Percentiles rank a stretch among this genome's conserved stretches.
phyloP scores from a whole-genome alignment of 2,329 filamentous ascomycete genomes.

The Neurospora crassa region DNA sequence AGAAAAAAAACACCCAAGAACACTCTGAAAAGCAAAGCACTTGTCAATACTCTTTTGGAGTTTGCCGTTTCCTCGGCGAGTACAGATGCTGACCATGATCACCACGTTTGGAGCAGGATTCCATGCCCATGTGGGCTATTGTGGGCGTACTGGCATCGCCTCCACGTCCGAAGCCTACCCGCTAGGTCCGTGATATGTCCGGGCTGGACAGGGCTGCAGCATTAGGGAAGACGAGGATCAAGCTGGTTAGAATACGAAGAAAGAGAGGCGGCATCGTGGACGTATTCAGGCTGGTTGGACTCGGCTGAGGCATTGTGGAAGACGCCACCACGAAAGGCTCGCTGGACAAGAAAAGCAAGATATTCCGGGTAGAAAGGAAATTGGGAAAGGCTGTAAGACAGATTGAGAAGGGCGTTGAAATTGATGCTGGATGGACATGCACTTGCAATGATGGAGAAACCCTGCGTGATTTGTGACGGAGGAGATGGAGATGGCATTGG shows the following conservation, averaged over 20 bases:
- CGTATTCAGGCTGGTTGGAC: not conserved
- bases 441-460: too few relatives aligned
- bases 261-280: too few relatives aligned
- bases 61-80: not conserved
- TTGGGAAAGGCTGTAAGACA: not conserved
- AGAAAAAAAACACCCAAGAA: not conserved
- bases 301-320: not conserved
- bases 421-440: not conserved
- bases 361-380: not conserved
- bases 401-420: not conserved
- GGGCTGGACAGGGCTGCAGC: not conserved
- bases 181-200: not conserved
- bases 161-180: not conserved
- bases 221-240: not conserved
- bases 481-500: not conserved
- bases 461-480: too few relatives aligned
- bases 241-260: not conserved
- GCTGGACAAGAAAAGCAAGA: not conserved
- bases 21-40: not conserved
- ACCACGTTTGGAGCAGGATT: not conserved
- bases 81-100: not conserved
- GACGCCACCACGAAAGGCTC: not conserved
- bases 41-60: not conserved
- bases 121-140: not conserved
- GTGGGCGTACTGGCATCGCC: too few relatives aligned